These are phyloP conservation scores for Lecanoromycetidae sp. DNA, from an alignment of 2,329 filamentous ascomycete species.

Conservation along the genomic window DNA sequence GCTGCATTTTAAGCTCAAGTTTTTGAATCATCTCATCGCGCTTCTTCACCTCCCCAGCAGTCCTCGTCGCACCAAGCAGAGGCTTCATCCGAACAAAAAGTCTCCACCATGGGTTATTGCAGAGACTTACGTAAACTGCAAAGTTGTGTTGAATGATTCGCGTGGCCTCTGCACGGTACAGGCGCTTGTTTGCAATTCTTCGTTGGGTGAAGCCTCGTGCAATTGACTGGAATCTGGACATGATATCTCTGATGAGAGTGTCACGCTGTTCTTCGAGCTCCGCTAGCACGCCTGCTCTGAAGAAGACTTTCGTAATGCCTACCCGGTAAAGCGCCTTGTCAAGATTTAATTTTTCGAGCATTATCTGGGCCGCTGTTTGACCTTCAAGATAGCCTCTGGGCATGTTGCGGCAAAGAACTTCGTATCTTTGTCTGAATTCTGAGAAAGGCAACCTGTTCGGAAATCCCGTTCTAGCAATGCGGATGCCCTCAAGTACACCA, in stretches of 20 bases:
- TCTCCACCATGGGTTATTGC: conserved; percentile 94
- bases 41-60: conserved; percentile 86
- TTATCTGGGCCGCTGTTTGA: conserved; percentile 69
- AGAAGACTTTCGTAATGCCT: conserved; percentile 94
- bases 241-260: conserved; percentile 81
- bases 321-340: conserved; percentile 83
- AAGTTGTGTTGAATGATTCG: conserved; percentile 93
- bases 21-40: conserved; percentile 86
- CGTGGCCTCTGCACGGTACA: conserved; percentile 90
- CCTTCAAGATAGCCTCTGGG: conserved; percentile 86
- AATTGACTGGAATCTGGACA: conserved; percentile 83
- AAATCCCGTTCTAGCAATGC: conserved; percentile 92
- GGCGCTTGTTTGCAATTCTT: conserved; percentile 76
- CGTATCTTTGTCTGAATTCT: conserved; percentile 91
- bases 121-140: conserved; percentile 77
- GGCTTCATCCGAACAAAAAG: conserved; percentile 92
- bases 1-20: conserved; percentile 69
- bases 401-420: conserved; percentile 80
- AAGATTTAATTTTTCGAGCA: conserved; percentile 77
- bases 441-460: conserved; percentile 84
- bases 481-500: conserved; percentile 95
- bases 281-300: conserved; percentile 86
- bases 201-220: conserved; percentile 83
- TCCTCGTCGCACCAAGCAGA: conserved; percentile 79
- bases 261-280: conserved; percentile 95